Percentiles rank a stretch among this genome's conserved stretches.
These are phyloP conservation scores for Lentinula raphanica DNA, from an alignment of 768 basidiomycete genomes.

Conservation along the genomic window DNA sequence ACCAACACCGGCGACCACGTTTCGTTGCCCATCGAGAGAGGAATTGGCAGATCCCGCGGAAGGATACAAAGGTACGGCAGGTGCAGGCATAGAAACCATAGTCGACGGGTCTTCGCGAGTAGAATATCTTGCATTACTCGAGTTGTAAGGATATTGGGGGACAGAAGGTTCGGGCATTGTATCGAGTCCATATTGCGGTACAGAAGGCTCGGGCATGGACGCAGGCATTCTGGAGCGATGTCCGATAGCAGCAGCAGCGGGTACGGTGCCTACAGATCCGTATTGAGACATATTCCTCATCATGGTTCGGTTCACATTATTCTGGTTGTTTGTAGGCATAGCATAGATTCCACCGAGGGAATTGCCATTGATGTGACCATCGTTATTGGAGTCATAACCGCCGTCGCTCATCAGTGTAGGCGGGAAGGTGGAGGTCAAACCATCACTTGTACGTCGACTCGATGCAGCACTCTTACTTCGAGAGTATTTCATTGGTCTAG, in stretches of 20 bases:
- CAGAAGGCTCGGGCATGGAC: background rate
- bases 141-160: background rate
- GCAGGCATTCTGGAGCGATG: background rate
- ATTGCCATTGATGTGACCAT: background rate
- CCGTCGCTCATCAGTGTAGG: background rate
- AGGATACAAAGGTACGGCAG: background rate
- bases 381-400: background rate
- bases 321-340: background rate
- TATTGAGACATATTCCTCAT: background rate
- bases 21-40: background rate
- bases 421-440: conserved; percentile 1
- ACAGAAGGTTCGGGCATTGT: conserved; percentile 3
- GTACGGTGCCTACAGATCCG: background rate
- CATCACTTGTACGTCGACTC: background rate
- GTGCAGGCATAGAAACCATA: background rate
- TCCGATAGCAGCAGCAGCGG: background rate
- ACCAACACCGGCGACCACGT: background rate
- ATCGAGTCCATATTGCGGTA: background rate
- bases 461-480: background rate
- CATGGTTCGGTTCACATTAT: background rate
- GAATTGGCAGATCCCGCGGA: background rate
- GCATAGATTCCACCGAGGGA: conserved; percentile 1
- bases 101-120: background rate
- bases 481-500: background rate
- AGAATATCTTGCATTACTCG: background rate